Conservation (phyloP, 441 rosid species). For the Aleurites moluccanus region DNA sequence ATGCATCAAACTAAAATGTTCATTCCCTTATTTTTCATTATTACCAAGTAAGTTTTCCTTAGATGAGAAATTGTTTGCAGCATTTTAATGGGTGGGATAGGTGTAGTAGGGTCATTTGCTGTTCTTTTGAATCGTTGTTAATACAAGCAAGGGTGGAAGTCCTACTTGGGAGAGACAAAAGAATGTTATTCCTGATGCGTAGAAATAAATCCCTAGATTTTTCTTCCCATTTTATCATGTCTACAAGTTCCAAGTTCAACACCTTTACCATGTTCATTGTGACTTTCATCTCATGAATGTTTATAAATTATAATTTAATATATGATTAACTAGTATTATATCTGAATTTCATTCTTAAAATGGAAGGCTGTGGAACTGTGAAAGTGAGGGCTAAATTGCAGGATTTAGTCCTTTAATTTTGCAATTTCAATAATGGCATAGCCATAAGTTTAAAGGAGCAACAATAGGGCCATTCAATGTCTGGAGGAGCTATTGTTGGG, state of each 20-base stretch:
- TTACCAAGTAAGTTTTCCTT: background rate
- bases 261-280: background rate
- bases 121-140: background rate
- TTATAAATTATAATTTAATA: background rate
- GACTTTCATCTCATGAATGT: background rate
- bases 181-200: background rate
- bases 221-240: background rate
- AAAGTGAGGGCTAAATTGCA: background rate
- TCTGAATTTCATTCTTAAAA: background rate
- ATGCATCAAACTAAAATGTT: background rate
- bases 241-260: background rate
- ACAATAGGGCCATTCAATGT: conserved; percentile 1
- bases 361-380: background rate
- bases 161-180: background rate
- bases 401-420: background rate
- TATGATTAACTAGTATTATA: background rate
- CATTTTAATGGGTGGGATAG: background rate
- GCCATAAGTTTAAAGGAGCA: background rate
- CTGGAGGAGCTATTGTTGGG: background rate
- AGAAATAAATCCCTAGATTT: background rate
- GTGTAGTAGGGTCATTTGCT: background rate
- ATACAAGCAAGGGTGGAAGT: background rate
- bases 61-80: background rate
- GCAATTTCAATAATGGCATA: background rate
- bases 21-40: background rate